These are phyloP conservation scores for Populus trichocarpa DNA, from an alignment of 441 rosid species.

Conservation along the genomic window DNA sequence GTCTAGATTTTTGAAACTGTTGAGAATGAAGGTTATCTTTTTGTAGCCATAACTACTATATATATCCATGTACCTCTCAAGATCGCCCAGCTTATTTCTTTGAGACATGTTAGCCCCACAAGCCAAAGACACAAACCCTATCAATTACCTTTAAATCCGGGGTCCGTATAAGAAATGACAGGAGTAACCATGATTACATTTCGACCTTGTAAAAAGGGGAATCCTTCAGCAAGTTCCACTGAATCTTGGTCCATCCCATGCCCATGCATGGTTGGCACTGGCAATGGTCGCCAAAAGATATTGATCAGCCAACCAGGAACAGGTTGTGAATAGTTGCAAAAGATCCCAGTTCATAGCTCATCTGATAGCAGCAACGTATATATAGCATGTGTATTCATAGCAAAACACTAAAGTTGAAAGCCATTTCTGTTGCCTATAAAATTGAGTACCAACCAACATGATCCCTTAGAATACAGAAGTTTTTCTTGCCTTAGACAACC, in stretches of 20 bases:
- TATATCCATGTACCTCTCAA: too few species aligned
- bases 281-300: background rate
- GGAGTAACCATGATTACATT: background rate
- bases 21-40: too few species aligned
- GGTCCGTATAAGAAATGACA: too few species aligned
- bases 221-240: background rate
- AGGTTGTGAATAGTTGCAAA: background rate
- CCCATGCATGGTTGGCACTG: background rate
- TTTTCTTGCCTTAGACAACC: too few species aligned
- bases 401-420: too few species aligned
- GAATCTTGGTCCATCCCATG: background rate
- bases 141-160: background rate
- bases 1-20: too few species aligned
- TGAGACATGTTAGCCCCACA: background rate
- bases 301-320: too few species aligned
- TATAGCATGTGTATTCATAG: too few species aligned
- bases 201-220: background rate
- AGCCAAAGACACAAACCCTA: background rate
- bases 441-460: too few species aligned
- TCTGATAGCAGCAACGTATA: background rate
- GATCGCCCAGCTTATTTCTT: background rate
- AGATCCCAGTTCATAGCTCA: background rate
- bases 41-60: too few species aligned
- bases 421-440: too few species aligned
- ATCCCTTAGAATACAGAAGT: too few species aligned